Conservation (phyloP, 2,329 filamentous ascomycete species). For the Rosellinia necatrix region DNA sequence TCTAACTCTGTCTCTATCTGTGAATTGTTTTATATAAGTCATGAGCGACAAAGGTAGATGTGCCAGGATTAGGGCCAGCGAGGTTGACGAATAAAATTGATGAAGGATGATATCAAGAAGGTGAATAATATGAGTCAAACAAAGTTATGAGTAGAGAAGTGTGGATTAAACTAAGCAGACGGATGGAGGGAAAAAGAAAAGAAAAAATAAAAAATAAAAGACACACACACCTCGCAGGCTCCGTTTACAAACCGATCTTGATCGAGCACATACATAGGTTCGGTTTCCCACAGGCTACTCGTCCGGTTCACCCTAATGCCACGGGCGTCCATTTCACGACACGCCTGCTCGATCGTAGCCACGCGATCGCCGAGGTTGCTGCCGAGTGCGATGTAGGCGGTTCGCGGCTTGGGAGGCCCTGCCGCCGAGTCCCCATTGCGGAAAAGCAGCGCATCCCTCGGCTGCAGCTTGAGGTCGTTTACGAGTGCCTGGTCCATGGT, state of each 20-base stretch:
- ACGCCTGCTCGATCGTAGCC: slow-evolving; percentile 82
- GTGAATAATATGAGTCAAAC: not conserved
- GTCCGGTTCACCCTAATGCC: slow-evolving; percentile 78
- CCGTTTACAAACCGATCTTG: slow-evolving; percentile 91
- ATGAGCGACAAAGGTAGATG: not conserved
- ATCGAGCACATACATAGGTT: slow-evolving; percentile 94
- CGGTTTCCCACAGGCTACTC: slow-evolving; percentile 90
- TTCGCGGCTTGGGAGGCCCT: slow-evolving; percentile 41
- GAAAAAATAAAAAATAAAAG: not conserved
- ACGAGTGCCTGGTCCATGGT: slow-evolving; percentile 35
- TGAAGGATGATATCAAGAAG: not conserved
- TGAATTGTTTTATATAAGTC: slow-evolving; percentile 4
- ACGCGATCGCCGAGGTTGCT: slow-evolving; percentile 91
- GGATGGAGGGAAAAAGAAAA: not conserved
- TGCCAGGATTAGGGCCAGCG: not conserved
- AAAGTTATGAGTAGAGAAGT: not conserved
- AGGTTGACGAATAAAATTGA: not conserved
- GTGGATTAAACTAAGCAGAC: no score
- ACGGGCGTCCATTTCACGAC: slow-evolving; percentile 72
- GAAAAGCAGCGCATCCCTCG: slow-evolving; percentile 25
- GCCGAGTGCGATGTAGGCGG: slow-evolving; percentile 83
- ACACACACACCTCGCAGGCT: slow-evolving; percentile 73
- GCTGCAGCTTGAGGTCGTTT: slow-evolving; percentile 23
- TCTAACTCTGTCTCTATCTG: slow-evolving; percentile 80
- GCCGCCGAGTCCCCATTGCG: slow-evolving; percentile 35